Evolutionary conservation across 2,329 filamentous ascomycete species (phyloP), one percentile per base, ranked within the genome.

Genomic region (Knoxdaviesia proteae): DNA sequence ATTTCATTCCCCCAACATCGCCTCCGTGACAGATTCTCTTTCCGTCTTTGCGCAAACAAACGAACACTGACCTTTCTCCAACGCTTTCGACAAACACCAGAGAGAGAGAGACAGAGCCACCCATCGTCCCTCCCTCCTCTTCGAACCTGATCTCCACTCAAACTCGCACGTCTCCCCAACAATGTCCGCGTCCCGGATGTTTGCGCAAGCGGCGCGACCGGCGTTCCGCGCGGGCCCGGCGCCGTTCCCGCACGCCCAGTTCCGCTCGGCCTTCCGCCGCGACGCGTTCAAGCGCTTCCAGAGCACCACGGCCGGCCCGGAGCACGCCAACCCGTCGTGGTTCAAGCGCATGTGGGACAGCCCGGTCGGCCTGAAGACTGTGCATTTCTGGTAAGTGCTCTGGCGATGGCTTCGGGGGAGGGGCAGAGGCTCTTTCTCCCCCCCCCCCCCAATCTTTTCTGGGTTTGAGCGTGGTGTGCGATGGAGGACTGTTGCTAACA

Each of bases 371-470:
- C 52, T 87, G 52, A 86, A 86, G 78, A 98, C 90, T 48, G 90
- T 98, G 54, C 90, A 98, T 63, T 98, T 98, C 67, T 98, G 90
- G 88, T 88, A 67, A 50, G 69, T 56, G 10, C 5, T 7, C 6
- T 34, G 10, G 20, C 20, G 20, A 20, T 20, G 20, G 20, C 20
- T 20, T 20, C 20, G 20, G 20, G 2, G 20, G 20, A 2, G 20
- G 5, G 2, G 7, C 2, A 20, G 20, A 2, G 20, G 20, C 20
- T 20, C 20, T 2, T 20, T 20, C 20, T 20, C 20, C 20, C n/a
- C 9, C 33, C 30, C 29, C 33, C 33, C 10, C 36, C 6, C 6
- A 32, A 6, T 8, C 30, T n/a, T 30, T n/a, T 34, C 20, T 9
- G 6, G 6, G 34, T 32, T 6, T 6, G 34, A 10, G 32, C 11